These are phyloP conservation scores for Austroboletus eburneus DNA, from an alignment of 768 basidiomycete genomes.

Conservation along the genomic window DNA sequence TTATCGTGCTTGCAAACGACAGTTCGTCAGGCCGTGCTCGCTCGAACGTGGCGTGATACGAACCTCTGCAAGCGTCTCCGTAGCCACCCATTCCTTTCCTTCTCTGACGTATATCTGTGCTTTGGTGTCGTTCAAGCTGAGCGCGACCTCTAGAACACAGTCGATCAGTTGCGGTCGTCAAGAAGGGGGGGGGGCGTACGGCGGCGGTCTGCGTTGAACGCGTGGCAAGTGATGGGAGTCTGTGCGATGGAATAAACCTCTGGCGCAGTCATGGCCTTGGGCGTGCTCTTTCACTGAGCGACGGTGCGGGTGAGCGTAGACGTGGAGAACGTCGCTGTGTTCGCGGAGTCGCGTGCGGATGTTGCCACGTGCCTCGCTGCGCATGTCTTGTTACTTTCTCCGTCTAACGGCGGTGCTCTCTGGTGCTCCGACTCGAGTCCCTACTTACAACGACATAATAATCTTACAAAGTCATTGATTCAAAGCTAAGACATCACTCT, in stretches of 20 bases:
- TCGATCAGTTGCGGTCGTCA: not conserved
- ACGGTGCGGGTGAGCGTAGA: not conserved
- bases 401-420: too few species aligned
- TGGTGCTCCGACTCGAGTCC: too few species aligned
- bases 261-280: conserved; percentile 55
- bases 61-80: conserved; percentile 85
- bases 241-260: conserved; percentile 78
- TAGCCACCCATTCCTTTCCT: conserved; percentile 63
- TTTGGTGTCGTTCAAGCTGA: conserved; percentile 88
- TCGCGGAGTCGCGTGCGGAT: not conserved
- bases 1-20: conserved; percentile 79
- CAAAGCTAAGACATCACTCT: too few species aligned
- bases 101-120: conserved; percentile 72
- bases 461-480: too few species aligned
- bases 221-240: conserved; percentile 81
- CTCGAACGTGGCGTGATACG: not conserved
- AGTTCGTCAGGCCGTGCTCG: not conserved
- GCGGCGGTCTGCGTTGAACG: conserved; percentile 84
- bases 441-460: too few species aligned
- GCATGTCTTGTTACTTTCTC: too few species aligned
- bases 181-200: conserved; percentile 52
- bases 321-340: not conserved
- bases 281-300: not conserved
- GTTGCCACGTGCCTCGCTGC: conserved; percentile 10
- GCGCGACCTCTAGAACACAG: conserved; percentile 68